Base-by-base conservation (phyloP, 495 filamentous ascomycete genomes). In the Talaromyces wortmannii region DNA sequence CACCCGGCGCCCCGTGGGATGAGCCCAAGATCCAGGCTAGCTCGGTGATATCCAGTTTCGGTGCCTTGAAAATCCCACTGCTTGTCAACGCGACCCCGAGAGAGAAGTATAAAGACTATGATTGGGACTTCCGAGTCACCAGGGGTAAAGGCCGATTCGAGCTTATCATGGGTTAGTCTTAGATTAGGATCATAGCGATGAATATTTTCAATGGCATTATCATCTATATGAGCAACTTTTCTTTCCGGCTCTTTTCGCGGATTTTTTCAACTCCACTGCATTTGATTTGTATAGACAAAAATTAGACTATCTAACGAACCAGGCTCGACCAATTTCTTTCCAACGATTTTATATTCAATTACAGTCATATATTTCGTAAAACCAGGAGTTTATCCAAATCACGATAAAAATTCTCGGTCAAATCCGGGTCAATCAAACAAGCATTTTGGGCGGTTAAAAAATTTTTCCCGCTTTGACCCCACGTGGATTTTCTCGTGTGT, bases 111-210 rank as follows among this genome's bases (percentile, higher is more conserved):
- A 36, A 61, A 23, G 68, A 61, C 1, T 52, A 47, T 8, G 45
- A 61, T 11, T 72, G 69, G 69, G 51, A 52, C 1, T 65, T 58
- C 31, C 48, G 57, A 16, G 55, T 63, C 2, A 59, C 53, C 15
- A 55, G 55, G n/a, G 69, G 65, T 8, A 63, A 64, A 42, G 63
- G 66, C 7, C 57, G 55, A 18, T 65, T 61, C 45, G 29, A 48
- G 8, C 50, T 71, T 51, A 51, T 62, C 6, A 60, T 65, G 33
- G 67, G 63, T 36, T 67, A 63, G 42, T 13, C 36, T 40, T 40
- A 5, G 5, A 40, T 40, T 40, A 1, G 36, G 13, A 2, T 40
- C 8, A 40, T 2, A 40, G 13, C 36, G 23, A 23, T 23, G 2
- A 23, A 23, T 23, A 23, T 23, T 23, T 23, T 23, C 23, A 23